Base-by-base conservation (phyloP, 2,329 filamentous ascomycete genomes). In the Colletotrichum sp. region DNA sequence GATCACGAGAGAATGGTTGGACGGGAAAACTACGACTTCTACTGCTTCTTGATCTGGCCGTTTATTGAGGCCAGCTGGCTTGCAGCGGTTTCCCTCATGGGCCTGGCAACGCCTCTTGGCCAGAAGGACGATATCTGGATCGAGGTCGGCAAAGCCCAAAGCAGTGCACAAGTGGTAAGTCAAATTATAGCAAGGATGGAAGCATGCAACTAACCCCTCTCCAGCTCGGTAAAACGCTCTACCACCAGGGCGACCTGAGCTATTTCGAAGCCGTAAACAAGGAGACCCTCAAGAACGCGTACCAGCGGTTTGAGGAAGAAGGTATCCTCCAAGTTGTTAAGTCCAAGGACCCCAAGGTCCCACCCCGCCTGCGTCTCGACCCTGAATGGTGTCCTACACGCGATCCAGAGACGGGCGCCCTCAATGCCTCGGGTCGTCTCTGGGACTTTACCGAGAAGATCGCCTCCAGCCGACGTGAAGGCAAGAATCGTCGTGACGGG, bases 231-330 rank as follows among this genome's bases (percentile, higher is more conserved):
- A 99, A 99, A 86, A 99, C 97, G 0, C 90, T 99, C 2, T 99
- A 98, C 82, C 96, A 99, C 83, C 96, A 99, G 87, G 97, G 97
- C 72, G 97, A 99, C 81, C 91, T 99, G 12, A 96, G 94, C 34
- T 99, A 99, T 86, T 99, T 98, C 80, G 97, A 99, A 86, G 96
- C 97, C 4, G 96, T 99, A 78, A 99, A 99, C 88, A 98, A 98
- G 81, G 96, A 99, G 84, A 98, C 96, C 0, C 90, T 99, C 72
- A 98, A 97, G 82, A 99, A 99, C 84, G 94, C 96, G 0, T 98
- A 96, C 85, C 90, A 92, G 49, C 92, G 95, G 18, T 98, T 98
- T 81, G 93, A 96, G 80, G 95, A 98, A 81, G 96, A 99, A 80
- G 95, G 96, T 10, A 98, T 99, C 78, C 89, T 99, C 72, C 87